A percentile compares a stretch with the other conserved stretches of the same genome.
Conservation (phyloP, 1,284 basidiomycete species). For the Moniliella sp. region DNA sequence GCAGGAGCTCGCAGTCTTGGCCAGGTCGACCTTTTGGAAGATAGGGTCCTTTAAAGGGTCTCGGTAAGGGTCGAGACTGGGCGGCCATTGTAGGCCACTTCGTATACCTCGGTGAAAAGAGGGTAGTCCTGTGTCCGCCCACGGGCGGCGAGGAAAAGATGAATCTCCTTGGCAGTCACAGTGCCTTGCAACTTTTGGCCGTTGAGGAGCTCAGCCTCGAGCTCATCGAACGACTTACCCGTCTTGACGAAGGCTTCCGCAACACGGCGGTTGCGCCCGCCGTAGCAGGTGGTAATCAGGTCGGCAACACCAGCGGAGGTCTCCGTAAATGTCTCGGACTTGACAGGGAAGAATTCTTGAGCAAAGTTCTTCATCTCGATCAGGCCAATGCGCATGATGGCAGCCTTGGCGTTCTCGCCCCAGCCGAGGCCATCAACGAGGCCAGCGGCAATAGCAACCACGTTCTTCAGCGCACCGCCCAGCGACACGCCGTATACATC, state of each 20-base stretch:
- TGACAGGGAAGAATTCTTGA: conserved; percentile 42
- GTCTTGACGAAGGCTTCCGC: conserved; percentile 41
- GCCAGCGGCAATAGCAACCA: conserved; percentile 43
- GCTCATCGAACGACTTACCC: conserved; percentile 39
- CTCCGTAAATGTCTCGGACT: conserved; percentile 40
- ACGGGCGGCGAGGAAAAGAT: conserved; percentile 38
- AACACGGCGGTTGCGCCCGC: conserved; percentile 41
- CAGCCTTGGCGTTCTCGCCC: conserved; percentile 43
- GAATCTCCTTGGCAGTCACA: conserved; percentile 39
- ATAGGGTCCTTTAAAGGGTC: no score
- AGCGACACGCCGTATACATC: conserved; percentile 42
- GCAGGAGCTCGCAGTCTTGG: no score
- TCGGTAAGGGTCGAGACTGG: no score
- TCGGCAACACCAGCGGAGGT: conserved; percentile 41
- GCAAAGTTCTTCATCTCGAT: conserved; percentile 37
- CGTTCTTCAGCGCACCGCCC: conserved; percentile 42
- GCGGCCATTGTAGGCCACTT: conserved; percentile 21
- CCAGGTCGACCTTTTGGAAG: no score
- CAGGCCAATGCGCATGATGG: conserved; percentile 40
- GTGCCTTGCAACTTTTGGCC: conserved; percentile 43
- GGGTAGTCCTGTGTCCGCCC: conserved; percentile 40
- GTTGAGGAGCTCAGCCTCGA: conserved; percentile 41
- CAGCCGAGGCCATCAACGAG: conserved; percentile 41
- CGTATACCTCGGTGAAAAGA: conserved; percentile 39
- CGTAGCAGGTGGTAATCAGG: conserved; percentile 42